Base-by-base conservation (phyloP, 2,329 filamentous ascomycete species). In the Cladorrhinum sp. region DNA sequence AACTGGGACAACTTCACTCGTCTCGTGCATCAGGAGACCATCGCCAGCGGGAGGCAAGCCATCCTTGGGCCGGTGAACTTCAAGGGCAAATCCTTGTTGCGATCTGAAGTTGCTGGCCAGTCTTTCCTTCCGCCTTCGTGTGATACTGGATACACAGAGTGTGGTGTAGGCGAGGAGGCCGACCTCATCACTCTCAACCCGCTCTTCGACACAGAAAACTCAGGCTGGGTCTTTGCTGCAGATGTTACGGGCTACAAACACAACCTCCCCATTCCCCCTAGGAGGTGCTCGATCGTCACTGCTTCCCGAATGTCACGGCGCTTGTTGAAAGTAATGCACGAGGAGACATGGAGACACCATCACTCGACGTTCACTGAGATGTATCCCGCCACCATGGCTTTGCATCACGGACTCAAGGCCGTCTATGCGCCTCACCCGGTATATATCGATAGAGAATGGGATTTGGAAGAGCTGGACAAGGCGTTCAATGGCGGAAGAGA, bases 391-490 rank as follows among this genome's bases (percentile, higher is more conserved):
- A 84, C 82, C 0, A 82, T 86, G 70, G 88, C 89, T 0, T 77
- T 93, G 4, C 89, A 92, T 67, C 89, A 91, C 69, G 89, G 90
- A 1, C 79, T 91, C 68, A 93, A 93, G 75, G 90, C 88, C 21
- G 87, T 91, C 0, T 91, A 88, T 69, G 91, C 89, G 0, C 92
- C 92, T 0, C 92, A 96, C 65, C 90, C 92, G 0, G 85, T 95
- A 51, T 95, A 87, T 73, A 77, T 91, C 12, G 91, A 95, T 73
- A 85, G 91, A 20, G 80, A 83, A 49, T 96, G 92, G 92, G 78
- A 80, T 5, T 86, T 83, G 3, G 79, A 80, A 14, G 88, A 89
- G 62, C 81, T 90, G 2, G 89, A 92, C 65, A 80, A 79, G n/a
- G 85, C 90, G 8, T 94, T 96, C 79, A 96, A 96, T 70, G 87